Conservation (phyloP, 2,329 filamentous ascomycete species). For the Colletotrichum horii region DNA sequence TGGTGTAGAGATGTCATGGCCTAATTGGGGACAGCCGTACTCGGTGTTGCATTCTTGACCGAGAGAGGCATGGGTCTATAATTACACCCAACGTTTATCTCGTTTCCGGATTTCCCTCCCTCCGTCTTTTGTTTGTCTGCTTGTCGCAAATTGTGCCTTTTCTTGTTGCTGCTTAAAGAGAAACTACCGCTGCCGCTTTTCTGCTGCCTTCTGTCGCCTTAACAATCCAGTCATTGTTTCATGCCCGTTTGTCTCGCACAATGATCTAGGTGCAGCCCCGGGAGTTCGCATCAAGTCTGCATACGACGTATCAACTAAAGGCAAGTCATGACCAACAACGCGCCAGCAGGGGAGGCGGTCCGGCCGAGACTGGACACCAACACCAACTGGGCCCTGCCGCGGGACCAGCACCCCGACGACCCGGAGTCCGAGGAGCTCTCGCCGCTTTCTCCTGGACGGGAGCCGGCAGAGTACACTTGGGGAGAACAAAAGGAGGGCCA, state of each 20-base stretch:
- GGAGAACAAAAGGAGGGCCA: conserved; percentile 5
- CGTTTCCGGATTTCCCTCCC: not conserved
- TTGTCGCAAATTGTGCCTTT: not conserved
- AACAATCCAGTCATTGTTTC: not conserved
- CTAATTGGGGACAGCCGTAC: not conserved
- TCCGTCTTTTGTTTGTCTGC: not conserved
- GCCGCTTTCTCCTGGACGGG: not conserved
- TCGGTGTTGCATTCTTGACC: not conserved
- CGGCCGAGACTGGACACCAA: not conserved
- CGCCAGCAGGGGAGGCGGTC: not conserved
- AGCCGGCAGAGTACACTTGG: not conserved
- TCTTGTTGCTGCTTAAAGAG: not conserved
- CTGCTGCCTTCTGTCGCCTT: not conserved
- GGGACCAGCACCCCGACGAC: not conserved
- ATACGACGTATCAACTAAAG: not conserved
- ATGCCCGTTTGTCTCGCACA: conserved; percentile 1
- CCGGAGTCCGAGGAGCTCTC: not conserved
- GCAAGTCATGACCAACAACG: not conserved
- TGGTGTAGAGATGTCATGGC: not conserved
- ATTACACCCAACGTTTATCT: not conserved
- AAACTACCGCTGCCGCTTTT: not conserved
- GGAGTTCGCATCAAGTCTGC: not conserved
- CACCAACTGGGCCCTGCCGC: not conserved
- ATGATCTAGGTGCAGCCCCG: not conserved
- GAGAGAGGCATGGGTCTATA: not conserved